Conservation (phyloP, 225 moss, liverwort and hornwort species). For the Lunularia cruciata region DNA sequence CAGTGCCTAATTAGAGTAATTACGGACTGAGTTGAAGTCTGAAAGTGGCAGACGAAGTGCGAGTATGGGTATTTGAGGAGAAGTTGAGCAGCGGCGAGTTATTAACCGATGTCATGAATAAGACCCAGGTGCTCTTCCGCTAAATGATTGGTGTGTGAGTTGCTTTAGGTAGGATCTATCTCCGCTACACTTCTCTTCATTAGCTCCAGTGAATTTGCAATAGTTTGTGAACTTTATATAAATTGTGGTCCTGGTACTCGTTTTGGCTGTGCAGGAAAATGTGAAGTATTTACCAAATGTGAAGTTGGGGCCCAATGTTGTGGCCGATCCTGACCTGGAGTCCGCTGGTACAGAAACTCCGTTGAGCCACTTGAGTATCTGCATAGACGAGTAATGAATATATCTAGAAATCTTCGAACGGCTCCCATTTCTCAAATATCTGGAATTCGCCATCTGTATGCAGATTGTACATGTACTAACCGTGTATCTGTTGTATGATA, state of each 20-base stretch:
- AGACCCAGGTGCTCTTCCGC: constrained; percentile 48
- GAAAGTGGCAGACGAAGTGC: constrained; percentile 56
- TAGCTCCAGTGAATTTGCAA: neutral
- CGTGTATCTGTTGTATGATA: constrained; percentile 27
- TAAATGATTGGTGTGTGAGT: neutral
- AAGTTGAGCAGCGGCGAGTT: constrained; percentile 55
- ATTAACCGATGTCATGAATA: constrained; percentile 58
- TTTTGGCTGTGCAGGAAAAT: constrained; percentile 47
- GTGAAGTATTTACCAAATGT: constrained; percentile 70
- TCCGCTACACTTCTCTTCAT: neutral
- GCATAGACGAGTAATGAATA: too few species aligned
- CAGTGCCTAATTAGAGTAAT: too few species aligned
- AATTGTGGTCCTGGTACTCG: constrained; percentile 2
- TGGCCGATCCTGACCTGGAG: constrained; percentile 64
- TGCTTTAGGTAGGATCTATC: neutral
- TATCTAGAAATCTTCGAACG: too few species aligned
- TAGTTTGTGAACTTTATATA: neutral
- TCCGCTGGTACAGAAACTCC: constrained; percentile 43
- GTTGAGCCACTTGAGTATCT: neutral
- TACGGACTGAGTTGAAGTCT: neutral
- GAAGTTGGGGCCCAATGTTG: constrained; percentile 56
- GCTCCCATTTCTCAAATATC: neutral
- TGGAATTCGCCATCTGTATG: neutral
- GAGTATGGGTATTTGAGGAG: constrained; percentile 77
- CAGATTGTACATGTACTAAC: constrained; percentile 4